These are phyloP conservation scores for Davidsoniella eucalypti DNA, from an alignment of 2,329 filamentous ascomycete species.

Conservation along the genomic window DNA sequence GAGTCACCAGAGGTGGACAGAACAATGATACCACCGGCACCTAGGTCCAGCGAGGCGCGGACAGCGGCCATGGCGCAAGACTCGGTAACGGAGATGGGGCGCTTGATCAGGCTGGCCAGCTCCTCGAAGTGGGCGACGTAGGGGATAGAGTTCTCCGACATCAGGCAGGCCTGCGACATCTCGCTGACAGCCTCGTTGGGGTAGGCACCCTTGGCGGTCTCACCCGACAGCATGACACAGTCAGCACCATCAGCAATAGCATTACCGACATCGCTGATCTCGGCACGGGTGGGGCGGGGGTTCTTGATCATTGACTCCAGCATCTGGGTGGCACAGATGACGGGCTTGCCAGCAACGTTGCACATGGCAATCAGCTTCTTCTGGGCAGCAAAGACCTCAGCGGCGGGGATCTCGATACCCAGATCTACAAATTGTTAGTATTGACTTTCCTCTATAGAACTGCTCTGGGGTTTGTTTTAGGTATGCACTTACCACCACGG, in stretches of 20 bases:
- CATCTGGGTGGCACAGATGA: conserved; percentile 99
- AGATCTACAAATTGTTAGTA: conserved; percentile 23
- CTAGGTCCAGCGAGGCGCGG: conserved; percentile 86
- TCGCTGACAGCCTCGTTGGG: conserved; percentile 81
- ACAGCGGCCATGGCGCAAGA: conserved; percentile 96
- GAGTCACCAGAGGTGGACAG: conserved; percentile 91
- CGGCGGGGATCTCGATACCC: conserved; percentile 95
- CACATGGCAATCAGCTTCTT: conserved; percentile 99
- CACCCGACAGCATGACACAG: conserved; percentile 98
- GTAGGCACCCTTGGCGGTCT: conserved; percentile 97
- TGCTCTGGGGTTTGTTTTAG: too few species aligned
- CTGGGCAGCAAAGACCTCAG: conserved; percentile 97
- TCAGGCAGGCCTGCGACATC: conserved; percentile 96
- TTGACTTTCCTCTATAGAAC: too few species aligned
- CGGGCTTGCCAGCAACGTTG: conserved; percentile 97
- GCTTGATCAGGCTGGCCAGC: conserved; percentile 65
- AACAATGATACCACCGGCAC: conserved; percentile 89
- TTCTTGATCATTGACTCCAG: conserved; percentile 99
- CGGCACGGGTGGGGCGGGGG: conserved; percentile 89
- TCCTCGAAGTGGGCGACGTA: conserved; percentile 97
- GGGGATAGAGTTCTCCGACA: conserved; percentile 92
- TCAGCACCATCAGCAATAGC: conserved; percentile 90
- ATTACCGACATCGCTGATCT: conserved; percentile 97
- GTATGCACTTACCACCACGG: conserved; percentile 46
- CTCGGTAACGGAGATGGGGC: conserved; percentile 77